These are phyloP conservation scores for Raphanus hybrid DNA, from an alignment of 441 rosid genomes.

Conservation along the genomic window DNA sequence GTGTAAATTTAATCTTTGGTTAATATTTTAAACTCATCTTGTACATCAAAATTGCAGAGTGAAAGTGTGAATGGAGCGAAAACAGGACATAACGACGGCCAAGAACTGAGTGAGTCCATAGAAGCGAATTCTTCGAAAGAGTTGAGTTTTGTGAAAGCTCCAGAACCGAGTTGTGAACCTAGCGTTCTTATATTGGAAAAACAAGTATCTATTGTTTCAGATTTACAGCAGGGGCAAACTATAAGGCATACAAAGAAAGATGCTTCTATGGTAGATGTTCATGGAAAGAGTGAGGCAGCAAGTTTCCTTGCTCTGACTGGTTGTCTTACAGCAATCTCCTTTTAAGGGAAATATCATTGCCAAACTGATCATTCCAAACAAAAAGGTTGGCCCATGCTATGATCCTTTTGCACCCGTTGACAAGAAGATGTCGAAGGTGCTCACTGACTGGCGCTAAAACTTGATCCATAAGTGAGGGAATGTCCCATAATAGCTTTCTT, in stretches of 20 bases:
- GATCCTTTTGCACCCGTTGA: background rate
- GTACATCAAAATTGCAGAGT: background rate
- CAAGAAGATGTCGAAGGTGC: background rate
- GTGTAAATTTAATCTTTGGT: background rate
- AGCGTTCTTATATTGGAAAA: too few species aligned
- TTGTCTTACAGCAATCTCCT: background rate
- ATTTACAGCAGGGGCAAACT: too few species aligned
- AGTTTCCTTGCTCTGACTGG: background rate
- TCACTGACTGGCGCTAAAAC: background rate
- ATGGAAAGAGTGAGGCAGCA: background rate
- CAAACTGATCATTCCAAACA: background rate
- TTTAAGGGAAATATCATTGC: background rate
- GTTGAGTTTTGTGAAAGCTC: too few species aligned
- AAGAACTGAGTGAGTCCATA: too few species aligned
- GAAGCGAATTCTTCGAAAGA: too few species aligned
- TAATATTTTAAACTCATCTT: too few species aligned
- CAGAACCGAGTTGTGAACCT: background rate
- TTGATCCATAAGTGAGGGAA: too few species aligned
- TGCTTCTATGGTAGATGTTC: background rate
- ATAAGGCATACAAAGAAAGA: background rate
- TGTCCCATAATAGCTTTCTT: background rate
- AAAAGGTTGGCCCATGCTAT: background rate
- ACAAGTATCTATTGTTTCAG: too few species aligned
- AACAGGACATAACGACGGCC: background rate
- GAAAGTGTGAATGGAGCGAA: background rate